Evolutionary conservation across 768 basidiomycete species (phyloP), one percentile per base, ranked within the genome.

Genomic region (Xanthoconium stramineum): DNA sequence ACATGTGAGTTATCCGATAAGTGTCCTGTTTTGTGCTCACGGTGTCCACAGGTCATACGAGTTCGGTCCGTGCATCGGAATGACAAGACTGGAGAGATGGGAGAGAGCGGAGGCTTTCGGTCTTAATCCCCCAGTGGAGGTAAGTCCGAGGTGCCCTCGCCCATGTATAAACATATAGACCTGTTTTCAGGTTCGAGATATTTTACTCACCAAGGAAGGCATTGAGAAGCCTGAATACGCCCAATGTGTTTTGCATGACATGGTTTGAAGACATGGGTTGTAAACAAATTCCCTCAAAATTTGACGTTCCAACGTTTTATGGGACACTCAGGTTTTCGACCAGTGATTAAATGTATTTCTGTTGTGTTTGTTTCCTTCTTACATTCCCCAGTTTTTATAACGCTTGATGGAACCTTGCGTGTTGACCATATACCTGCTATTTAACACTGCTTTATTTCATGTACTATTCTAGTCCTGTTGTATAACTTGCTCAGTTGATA

Each of bases 21-120:
- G 35, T 29, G 7, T 28, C 3, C 37, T n/a, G 12, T 12, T 38
- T 35, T 19, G 43, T 53, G 20, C 45, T 60, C 46, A 66, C 54
- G 13, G 12, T 50, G n/a, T 20, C 14, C 28, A 10, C 47, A 91
- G 89, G 67, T 82, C 85, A 2, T 88, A 86, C 54, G 83, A 90
- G 60, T 94, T 85, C 65, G 92, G 91, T 0, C 91, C 91, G 3
- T 91, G 86, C 60, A 74, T 86, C 20, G 89, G 91, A 0, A 79
- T 91, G 52, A 81, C 84, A n/a, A 83, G 94, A 30, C 72, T 96
- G 14, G 84, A 94, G 58, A 78, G 95, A 38, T 98, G 94, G 92
- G 83, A 94, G 65, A 79, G 94, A 47, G 95, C 95, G 0, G 69
- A 85, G 29, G 78, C 79, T 11, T 76, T 95, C 44, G 92, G 92